These are phyloP conservation scores for Calonectria ilicicola DNA, from an alignment of 2,329 filamentous ascomycete species.

Conservation along the genomic window DNA sequence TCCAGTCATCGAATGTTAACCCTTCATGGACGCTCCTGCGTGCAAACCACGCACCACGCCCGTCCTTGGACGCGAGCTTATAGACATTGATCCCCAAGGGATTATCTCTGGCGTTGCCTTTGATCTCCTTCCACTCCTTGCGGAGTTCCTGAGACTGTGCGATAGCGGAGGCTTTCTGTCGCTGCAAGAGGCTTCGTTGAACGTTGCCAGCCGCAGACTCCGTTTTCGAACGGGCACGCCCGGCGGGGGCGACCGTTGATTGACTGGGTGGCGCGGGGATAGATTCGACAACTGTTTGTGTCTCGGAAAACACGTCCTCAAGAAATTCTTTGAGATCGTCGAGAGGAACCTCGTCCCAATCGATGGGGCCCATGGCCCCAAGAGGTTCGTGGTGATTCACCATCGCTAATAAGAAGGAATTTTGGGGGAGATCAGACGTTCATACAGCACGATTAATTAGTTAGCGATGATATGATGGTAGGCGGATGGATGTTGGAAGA, in stretches of 20 bases:
- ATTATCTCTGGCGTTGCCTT: slow-evolving; percentile 78
- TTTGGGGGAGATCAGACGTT: slow-evolving; percentile 2
- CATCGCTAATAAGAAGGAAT: slow-evolving; percentile 54
- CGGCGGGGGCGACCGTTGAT: slow-evolving; percentile 55
- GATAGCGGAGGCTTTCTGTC: slow-evolving; percentile 60
- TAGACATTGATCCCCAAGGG: slow-evolving; percentile 82
- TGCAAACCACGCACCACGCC: slow-evolving; percentile 91
- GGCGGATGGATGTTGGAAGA: not conserved
- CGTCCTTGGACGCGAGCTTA: slow-evolving; percentile 83
- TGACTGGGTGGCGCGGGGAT: slow-evolving; percentile 64
- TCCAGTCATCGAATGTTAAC: slow-evolving; percentile 82
- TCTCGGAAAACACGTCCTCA: slow-evolving; percentile 71
- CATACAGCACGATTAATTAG: not conserved
- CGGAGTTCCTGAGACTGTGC: slow-evolving; percentile 68
- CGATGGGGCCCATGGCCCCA: slow-evolving; percentile 65
- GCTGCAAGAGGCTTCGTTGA: slow-evolving; percentile 57
- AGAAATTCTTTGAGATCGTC: slow-evolving; percentile 67
- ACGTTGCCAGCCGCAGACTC: slow-evolving; percentile 67
- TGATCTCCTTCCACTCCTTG: slow-evolving; percentile 89
- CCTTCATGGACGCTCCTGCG: slow-evolving; percentile 85
- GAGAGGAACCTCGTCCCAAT: slow-evolving; percentile 61
- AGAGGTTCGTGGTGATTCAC: slow-evolving; percentile 70
- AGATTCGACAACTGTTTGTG: slow-evolving; percentile 80
- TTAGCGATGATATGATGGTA: too few relatives aligned
- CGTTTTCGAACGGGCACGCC: slow-evolving; percentile 66